phyloP scores from a whole-genome alignment of 805 yeast genomes.

The Cyberlindnera bimundalis region DNA sequence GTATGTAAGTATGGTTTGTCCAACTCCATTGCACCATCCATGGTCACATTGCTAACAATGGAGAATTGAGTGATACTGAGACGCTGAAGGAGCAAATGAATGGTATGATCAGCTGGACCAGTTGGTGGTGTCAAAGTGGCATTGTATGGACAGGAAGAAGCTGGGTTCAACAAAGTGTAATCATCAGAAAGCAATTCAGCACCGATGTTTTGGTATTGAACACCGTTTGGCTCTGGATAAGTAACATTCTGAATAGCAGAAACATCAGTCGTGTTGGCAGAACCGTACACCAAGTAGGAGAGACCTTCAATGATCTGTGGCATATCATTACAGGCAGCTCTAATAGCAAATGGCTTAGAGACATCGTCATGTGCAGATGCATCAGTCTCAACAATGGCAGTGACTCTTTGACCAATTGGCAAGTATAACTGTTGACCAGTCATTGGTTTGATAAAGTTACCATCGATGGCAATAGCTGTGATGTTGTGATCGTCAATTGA shows the following conservation, averaged over 20 bases:
- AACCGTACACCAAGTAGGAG: slow-evolving; percentile 28
- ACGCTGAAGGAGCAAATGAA: slow-evolving; percentile 30
- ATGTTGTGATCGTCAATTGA: slow-evolving; percentile 34
- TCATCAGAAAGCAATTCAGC: slow-evolving; percentile 21
- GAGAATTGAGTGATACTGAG: slow-evolving; percentile 30
- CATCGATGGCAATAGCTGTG: slow-evolving; percentile 33
- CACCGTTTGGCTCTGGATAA: slow-evolving; percentile 19
- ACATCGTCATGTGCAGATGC: slow-evolving; percentile 18
- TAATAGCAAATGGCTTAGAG: slow-evolving; percentile 14
- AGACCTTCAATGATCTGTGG: slow-evolving; percentile 31
- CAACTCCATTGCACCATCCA: slow-evolving; percentile 26
- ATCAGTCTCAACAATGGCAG: slow-evolving; percentile 29
- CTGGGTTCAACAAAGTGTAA: slow-evolving; percentile 18
- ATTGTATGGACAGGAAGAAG: slow-evolving; percentile 24
- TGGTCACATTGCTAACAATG: slow-evolving; percentile 25
- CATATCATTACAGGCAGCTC: slow-evolving; percentile 27
- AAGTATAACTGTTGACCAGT: slow-evolving; percentile 28
- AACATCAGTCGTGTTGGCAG: slow-evolving; percentile 2
- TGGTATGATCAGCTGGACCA: slow-evolving; percentile 29
- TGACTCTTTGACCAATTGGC: slow-evolving; percentile 34
- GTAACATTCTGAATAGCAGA: background rate
- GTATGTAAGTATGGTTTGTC: slow-evolving; percentile 28
- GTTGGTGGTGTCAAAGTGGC: slow-evolving; percentile 6
- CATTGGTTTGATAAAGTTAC: slow-evolving; percentile 29
- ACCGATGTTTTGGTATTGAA: slow-evolving; percentile 20